Percentiles rank a stretch among this genome's conserved stretches.
These are phyloP conservation scores for Acidomyces sp. DNA, from an alignment of 495 filamentous ascomycete species.

Conservation along the genomic window DNA sequence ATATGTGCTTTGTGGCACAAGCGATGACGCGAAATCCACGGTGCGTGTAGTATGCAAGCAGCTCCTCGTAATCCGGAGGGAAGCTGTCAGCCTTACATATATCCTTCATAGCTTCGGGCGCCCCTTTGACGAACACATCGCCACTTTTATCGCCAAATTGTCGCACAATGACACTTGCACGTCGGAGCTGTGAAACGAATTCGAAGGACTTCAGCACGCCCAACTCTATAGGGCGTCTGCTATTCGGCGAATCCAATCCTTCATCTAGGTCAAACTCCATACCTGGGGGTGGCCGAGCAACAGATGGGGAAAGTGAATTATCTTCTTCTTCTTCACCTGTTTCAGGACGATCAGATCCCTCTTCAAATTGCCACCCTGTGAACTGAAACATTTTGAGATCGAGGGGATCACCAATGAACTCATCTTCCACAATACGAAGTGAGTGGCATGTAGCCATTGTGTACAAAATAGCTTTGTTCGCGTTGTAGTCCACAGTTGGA, in stretches of 20 bases:
- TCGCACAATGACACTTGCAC: conserved; percentile 84
- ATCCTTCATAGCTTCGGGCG: conserved; percentile 87
- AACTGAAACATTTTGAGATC: conserved; percentile 99
- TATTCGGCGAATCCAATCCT: conserved; percentile 20
- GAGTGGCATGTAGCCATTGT: conserved; percentile 98
- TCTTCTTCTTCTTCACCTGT: conserved; percentile 48
- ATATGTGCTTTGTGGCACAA: conserved; percentile 78
- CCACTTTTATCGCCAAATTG: conserved; percentile 68
- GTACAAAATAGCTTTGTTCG: conserved; percentile 60
- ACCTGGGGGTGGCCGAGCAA: conserved; percentile 65
- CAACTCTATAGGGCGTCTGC: conserved; percentile 51
- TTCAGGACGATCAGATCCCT: conserved; percentile 53
- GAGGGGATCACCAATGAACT: conserved; percentile 84
- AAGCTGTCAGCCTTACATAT: conserved; percentile 78
- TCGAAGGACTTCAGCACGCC: conserved; percentile 82
- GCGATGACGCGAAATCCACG: conserved; percentile 95
- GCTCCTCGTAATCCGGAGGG: conserved; percentile 77
- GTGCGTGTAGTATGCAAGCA: conserved; percentile 80
- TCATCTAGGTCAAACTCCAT: conserved; percentile 44
- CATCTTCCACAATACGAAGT: conserved; percentile 68
- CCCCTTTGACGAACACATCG: conserved; percentile 88
- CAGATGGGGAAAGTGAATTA: conserved; percentile 58
- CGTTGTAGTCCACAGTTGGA: conserved; percentile 45
- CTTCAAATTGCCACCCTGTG: conserved; percentile 84
- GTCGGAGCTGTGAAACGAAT: conserved; percentile 88